These are phyloP conservation scores for Euphorbia peplus DNA, from an alignment of 345 rosid genomes.

Conservation along the genomic window DNA sequence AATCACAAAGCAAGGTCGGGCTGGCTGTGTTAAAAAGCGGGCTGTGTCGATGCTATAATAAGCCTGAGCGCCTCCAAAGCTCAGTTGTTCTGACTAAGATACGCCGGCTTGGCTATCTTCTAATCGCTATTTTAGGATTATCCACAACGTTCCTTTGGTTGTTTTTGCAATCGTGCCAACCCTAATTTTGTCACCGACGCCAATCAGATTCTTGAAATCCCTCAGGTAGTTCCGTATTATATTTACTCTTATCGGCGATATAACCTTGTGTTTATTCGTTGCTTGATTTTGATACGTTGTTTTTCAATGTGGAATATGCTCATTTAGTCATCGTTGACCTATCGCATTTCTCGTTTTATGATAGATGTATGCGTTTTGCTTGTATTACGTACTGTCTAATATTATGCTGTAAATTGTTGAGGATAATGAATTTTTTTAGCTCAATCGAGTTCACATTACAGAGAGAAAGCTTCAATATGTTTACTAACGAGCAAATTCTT, in stretches of 20 bases:
- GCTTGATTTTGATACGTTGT: neutral
- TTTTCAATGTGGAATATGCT: neutral
- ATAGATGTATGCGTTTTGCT: neutral
- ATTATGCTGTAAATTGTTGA: neutral
- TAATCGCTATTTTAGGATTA: neutral
- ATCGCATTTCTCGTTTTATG: neutral
- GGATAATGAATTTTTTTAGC: neutral
- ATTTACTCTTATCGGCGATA: neutral
- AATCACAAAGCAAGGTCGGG: neutral
- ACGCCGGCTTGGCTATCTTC: too few species aligned
- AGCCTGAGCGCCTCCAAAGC: neutral
- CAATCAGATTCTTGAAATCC: neutral
- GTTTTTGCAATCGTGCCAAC: neutral
- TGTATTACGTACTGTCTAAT: neutral
- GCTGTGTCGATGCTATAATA: neutral
- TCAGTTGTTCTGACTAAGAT: neutral
- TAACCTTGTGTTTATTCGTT: neutral
- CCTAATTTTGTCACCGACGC: constrained; percentile 10
- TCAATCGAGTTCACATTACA: neutral
- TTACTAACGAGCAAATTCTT: neutral
- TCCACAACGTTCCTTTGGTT: neutral
- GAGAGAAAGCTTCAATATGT: neutral
- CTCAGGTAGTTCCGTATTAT: constrained; percentile 13
- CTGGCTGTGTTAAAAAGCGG: neutral
- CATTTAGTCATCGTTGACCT: neutral